Evolutionary conservation across 768 basidiomycete genomes (phyloP).

Genomic region (Mycena albidolilacea): DNA sequence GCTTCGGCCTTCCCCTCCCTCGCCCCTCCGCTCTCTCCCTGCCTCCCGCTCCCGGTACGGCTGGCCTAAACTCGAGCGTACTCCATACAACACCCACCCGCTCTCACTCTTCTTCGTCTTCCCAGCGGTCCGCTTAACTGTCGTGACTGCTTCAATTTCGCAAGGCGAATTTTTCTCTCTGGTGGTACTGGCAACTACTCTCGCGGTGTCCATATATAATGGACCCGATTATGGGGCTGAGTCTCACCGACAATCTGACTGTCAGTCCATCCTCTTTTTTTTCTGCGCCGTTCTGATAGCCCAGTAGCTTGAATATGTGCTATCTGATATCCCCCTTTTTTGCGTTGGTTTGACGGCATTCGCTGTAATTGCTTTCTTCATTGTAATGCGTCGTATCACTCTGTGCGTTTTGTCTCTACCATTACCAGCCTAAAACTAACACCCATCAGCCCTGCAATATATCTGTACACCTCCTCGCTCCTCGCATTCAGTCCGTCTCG

Average conservation of each 20-base stretch:
- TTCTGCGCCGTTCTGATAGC: not conserved
- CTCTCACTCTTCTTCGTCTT: conserved; percentile 17
- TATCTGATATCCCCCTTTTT: conserved; percentile 78
- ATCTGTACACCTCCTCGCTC: conserved; percentile 71
- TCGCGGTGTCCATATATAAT: conserved; percentile 27
- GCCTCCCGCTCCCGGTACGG: conserved; percentile 21
- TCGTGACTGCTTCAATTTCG: conserved; percentile 38
- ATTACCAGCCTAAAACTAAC: conserved; percentile 20
- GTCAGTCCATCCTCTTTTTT: conserved; percentile 1
- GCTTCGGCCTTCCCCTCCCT: conserved; percentile 24
- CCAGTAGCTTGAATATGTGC: conserved; percentile 66
- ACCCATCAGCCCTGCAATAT: conserved; percentile 57
- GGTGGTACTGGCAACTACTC: conserved; percentile 38
- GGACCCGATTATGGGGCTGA: conserved; percentile 23
- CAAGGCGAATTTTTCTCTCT: conserved; percentile 32
- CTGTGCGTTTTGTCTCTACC: conserved; percentile 56
- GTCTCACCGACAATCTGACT: conserved; percentile 33
- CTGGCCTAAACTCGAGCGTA: conserved; percentile 34
- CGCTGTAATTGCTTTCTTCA: conserved; percentile 70
- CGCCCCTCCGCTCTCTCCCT: not conserved
- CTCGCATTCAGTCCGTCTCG: conserved; percentile 61
- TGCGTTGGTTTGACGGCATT: conserved; percentile 77
- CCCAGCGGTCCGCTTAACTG: conserved; percentile 40
- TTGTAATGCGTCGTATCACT: conserved; percentile 66
- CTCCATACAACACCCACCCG: not conserved